Percentiles rank a stretch among this genome's conserved stretches.
Conservation (phyloP, 2,329 filamentous ascomycete genomes). For the Xylaria sp. region DNA sequence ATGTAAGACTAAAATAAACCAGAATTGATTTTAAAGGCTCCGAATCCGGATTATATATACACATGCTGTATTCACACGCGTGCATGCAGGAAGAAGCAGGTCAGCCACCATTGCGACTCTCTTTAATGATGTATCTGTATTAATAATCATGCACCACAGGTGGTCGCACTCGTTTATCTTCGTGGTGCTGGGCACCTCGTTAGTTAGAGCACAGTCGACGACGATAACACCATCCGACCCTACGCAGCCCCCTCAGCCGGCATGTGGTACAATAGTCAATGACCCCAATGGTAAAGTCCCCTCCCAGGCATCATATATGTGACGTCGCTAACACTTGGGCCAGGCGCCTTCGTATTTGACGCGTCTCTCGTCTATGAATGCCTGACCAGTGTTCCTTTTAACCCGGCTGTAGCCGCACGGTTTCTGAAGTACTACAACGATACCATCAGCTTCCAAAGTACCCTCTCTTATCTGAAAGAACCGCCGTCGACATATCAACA, state of each 20-base stretch:
- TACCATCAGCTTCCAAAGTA: constrained; percentile 58
- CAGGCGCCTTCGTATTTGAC: constrained; percentile 32
- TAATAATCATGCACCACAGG: constrained; percentile 17
- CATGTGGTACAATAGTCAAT: constrained; percentile 20
- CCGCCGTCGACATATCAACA: constrained; percentile 56
- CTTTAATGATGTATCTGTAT: constrained; percentile 8
- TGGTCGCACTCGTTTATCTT: constrained; percentile 8
- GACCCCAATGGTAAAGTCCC: not conserved
- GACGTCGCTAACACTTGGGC: not conserved
- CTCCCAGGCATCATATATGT: not conserved
- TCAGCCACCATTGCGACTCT: not conserved
- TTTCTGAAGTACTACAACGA: constrained; percentile 59
- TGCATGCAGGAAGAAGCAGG: not conserved
- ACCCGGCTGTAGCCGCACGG: constrained; percentile 54
- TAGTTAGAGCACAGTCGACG: constrained; percentile 4
- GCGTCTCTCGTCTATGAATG: constrained; percentile 53
- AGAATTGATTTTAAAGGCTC: not conserved
- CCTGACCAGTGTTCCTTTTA: constrained; percentile 58
- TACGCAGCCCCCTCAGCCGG: constrained; percentile 1
- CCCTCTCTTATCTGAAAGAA: constrained; percentile 54
- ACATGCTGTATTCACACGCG: not conserved
- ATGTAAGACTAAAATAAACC: not conserved
- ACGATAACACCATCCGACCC: not conserved
- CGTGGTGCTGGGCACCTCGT: constrained; percentile 19
- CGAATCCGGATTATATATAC: not conserved